Base-by-base conservation (phyloP, 2,329 filamentous ascomycete species). In the Fusarium fujikuroi region DNA sequence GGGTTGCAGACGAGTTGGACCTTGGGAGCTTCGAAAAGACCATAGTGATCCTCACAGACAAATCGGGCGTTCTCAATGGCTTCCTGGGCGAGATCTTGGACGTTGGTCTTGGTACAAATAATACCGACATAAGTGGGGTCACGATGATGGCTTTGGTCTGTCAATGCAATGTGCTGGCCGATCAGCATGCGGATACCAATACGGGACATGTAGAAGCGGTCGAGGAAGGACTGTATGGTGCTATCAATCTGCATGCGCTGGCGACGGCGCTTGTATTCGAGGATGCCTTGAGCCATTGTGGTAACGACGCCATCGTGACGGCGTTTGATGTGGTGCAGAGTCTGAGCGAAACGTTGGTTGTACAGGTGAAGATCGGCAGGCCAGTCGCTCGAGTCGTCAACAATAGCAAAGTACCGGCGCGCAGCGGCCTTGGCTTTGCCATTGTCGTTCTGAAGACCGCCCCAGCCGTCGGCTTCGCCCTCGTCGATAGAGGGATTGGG, bases 181-280 rank as follows among this genome's bases (percentile, higher is more conserved):
- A 99, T 98, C 57, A 99, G 91, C 96, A 99, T 99, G 77, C 96
- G 93, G 77, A 99, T 99, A 75, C 96, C 96, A 79, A 99, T 99
- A 72, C 96, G 94, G 49, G 95, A 98, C 96, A 99, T 99, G 87
- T 99, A 99, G 84, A 99, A 99, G 67, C 96, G 93, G 84, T 99
- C 96, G 75, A 99, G 90, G 86, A 99, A 99, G 62, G 94, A 92
- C 83, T 99, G 96, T 67, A 99, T 98, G 77, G 95, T 97, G 81
- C 95, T 92, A 84, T 98, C 96, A 79, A 99, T 99, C 81, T 98
- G 96, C 92, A 98, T 96, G 60, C 96, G 91, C 87, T 99, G 96
- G 70, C 95, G 91, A 81, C 93, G 95, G 63, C 95, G 93, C 86
- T 99, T 99, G 88, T 97, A 99, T 84, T 99, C 96, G 66, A 98